Percentiles rank a stretch among this genome's conserved stretches.
phyloP scores from a whole-genome alignment of 2,329 filamentous ascomycete species.

The Aureobasidium lini region DNA sequence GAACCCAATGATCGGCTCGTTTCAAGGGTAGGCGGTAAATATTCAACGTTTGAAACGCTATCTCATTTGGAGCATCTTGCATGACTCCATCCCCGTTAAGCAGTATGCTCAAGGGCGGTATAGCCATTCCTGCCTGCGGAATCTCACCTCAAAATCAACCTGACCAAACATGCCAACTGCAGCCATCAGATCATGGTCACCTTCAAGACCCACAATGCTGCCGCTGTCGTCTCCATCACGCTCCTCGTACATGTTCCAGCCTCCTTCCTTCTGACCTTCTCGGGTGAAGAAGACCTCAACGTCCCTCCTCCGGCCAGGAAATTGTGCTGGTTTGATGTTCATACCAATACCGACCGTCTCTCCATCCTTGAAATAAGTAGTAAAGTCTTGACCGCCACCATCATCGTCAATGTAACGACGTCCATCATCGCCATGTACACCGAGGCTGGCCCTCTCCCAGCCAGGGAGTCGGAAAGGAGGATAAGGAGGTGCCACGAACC shows the following conservation, averaged over 20 bases:
- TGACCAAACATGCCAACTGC: conserved; percentile 63
- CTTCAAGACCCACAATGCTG: conserved; percentile 59
- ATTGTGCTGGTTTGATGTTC: conserved; percentile 39
- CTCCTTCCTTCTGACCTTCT: conserved; percentile 51
- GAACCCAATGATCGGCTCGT: background rate
- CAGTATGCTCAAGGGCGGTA: conserved; percentile 12
- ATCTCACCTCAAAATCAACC: conserved; percentile 57
- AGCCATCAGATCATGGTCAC: conserved; percentile 46
- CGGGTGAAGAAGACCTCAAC: conserved; percentile 64
- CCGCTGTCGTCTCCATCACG: conserved; percentile 55
- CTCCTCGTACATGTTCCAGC: conserved; percentile 71
- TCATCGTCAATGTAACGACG: conserved; percentile 67
- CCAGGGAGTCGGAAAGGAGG: conserved; percentile 71
- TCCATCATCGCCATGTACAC: conserved; percentile 74
- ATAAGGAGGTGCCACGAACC: conserved; percentile 67
- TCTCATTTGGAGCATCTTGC: background rate
- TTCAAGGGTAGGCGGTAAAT: background rate
- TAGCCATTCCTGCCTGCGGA: conserved; percentile 26
- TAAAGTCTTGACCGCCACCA: conserved; percentile 65
- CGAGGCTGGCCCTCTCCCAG: conserved; percentile 70
- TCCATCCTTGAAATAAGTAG: conserved; percentile 53
- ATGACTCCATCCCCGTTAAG: background rate
- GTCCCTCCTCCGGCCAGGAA: conserved; percentile 27
- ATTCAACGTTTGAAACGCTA: conserved; percentile 2
- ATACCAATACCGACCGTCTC: conserved; percentile 68